Percentiles rank a stretch among this genome's conserved stretches.
These are phyloP conservation scores for Xylariales sp. DNA, from an alignment of 2,329 filamentous ascomycete species.

Conservation along the genomic window DNA sequence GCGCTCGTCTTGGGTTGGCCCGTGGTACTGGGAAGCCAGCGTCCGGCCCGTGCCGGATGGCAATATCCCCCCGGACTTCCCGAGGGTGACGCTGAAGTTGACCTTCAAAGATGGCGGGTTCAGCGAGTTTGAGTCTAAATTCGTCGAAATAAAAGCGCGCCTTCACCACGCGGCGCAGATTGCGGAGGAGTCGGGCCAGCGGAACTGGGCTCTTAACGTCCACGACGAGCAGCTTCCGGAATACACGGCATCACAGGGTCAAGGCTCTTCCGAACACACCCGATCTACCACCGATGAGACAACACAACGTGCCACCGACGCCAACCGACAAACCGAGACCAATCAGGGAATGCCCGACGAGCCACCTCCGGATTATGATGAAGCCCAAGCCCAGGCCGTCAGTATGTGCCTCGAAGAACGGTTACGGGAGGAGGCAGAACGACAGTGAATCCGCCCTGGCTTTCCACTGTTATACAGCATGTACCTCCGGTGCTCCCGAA, in stretches of 20 bases:
- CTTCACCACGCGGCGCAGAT: constrained; percentile 83
- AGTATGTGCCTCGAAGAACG: constrained; percentile 73
- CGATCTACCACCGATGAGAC: constrained; percentile 43
- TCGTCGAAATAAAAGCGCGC: constrained; percentile 86
- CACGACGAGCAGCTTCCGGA: constrained; percentile 89
- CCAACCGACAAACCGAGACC: constrained; percentile 44
- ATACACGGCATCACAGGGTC: constrained; percentile 74
- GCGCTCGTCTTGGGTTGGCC: constrained; percentile 89
- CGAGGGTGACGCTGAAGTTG: constrained; percentile 82
- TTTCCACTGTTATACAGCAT: constrained; percentile 13
- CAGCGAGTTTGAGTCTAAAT: constrained; percentile 86
- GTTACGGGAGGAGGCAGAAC: constrained; percentile 78
- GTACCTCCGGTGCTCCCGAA: constrained; percentile 4
- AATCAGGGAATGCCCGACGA: constrained; percentile 68
- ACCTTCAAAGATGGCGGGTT: constrained; percentile 97
- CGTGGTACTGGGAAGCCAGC: constrained; percentile 87
- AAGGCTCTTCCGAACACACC: constrained; percentile 32
- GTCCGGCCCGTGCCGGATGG: constrained; percentile 86
- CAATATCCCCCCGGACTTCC: constrained; percentile 79
- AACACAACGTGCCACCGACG: constrained; percentile 43
- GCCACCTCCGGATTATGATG: constrained; percentile 91
- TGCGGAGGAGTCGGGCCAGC: constrained; percentile 73
- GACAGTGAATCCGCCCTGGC: constrained; percentile 53
- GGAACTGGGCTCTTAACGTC: constrained; percentile 64
- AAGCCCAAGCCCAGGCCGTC: constrained; percentile 80